These are phyloP conservation scores for Candida fluviatilis DNA, from an alignment of 805 yeast species.

Conservation along the genomic window DNA sequence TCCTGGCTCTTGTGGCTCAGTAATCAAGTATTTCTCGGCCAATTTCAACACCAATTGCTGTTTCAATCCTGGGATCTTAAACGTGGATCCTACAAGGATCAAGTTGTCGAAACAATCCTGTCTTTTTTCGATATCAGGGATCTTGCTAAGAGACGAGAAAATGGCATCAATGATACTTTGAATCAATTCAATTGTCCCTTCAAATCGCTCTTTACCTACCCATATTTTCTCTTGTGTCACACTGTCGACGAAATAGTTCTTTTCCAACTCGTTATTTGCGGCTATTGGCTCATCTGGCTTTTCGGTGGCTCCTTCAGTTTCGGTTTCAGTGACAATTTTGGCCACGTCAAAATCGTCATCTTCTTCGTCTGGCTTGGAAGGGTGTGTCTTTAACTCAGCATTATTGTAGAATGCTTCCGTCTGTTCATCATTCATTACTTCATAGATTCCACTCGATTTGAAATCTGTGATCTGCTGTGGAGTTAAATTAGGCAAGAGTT, in stretches of 20 bases:
- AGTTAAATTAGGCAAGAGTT: constrained; percentile 55
- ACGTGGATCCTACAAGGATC: constrained; percentile 74
- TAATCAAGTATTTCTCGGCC: constrained; percentile 49
- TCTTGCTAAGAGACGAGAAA: constrained; percentile 46
- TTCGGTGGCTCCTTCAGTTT: constrained; percentile 22
- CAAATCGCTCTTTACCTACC: constrained; percentile 89
- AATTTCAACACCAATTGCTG: constrained; percentile 63
- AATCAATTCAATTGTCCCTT: constrained; percentile 66
- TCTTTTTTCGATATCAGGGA: constrained; percentile 66
- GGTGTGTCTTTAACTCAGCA: constrained; percentile 39
- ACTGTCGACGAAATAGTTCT: constrained; percentile 65
- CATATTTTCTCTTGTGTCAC: constrained; percentile 48
- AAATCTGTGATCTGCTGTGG: constrained; percentile 64
- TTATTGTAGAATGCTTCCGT: constrained; percentile 55
- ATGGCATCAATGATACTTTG: constrained; percentile 50
- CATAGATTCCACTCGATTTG: constrained; percentile 72
- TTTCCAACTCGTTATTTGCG: constrained; percentile 65
- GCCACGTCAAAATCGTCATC: constrained; percentile 86
- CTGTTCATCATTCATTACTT: constrained; percentile 69
- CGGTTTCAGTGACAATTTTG: constrained; percentile 66
- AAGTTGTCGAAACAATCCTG: constrained; percentile 85
- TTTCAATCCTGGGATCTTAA: constrained; percentile 69
- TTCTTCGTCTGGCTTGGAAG: constrained; percentile 22
- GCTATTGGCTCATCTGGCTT: constrained; percentile 28
- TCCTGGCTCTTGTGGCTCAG: constrained; percentile 24